phyloP scores from a whole-genome alignment of 108 stramenopile species.

The Cyclotella cryptica region DNA sequence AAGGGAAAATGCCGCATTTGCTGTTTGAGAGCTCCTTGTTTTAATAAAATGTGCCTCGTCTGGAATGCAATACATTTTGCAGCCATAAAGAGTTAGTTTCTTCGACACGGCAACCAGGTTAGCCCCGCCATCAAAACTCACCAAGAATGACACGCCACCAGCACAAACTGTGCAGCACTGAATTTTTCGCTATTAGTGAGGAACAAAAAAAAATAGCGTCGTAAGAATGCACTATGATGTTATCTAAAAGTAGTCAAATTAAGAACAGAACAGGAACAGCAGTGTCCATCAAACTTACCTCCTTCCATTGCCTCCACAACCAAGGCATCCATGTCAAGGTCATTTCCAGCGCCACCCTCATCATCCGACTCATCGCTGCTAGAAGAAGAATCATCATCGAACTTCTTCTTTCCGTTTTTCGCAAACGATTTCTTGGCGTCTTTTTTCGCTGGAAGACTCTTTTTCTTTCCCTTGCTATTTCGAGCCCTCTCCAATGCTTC shows the following conservation, averaged over 20 bases:
- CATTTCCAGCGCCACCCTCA: slow-evolving; percentile 44
- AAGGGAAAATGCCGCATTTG: slow-evolving; percentile 96
- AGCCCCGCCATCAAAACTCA: slow-evolving; percentile 41
- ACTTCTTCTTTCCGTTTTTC: slow-evolving; percentile 42
- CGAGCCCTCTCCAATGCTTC: slow-evolving; percentile 47
- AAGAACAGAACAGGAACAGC: too few relatives aligned
- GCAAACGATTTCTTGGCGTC: slow-evolving; percentile 23
- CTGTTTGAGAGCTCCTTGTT: slow-evolving; percentile 88
- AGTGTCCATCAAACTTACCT: neutral
- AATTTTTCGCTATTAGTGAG: slow-evolving; percentile 47
- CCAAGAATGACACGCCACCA: slow-evolving; percentile 97
- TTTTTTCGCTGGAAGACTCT: slow-evolving; percentile 12
- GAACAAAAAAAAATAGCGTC: neutral
- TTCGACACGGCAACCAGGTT: neutral
- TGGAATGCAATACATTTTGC: neutral
- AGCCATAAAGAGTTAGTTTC: neutral
- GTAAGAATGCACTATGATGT: too few relatives aligned
- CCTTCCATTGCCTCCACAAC: slow-evolving; percentile 84
- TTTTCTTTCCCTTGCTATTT: slow-evolving; percentile 47
- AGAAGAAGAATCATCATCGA: slow-evolving; percentile 51
- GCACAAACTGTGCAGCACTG: slow-evolving; percentile 83
- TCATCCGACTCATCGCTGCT: slow-evolving; percentile 53
- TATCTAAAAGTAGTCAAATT: too few relatives aligned
- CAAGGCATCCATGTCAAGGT: slow-evolving; percentile 62
- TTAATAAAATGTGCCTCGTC: slow-evolving; percentile 94